Conservation (phyloP, 2,329 filamentous ascomycete genomes). For the Albophoma yamanashiensis region DNA sequence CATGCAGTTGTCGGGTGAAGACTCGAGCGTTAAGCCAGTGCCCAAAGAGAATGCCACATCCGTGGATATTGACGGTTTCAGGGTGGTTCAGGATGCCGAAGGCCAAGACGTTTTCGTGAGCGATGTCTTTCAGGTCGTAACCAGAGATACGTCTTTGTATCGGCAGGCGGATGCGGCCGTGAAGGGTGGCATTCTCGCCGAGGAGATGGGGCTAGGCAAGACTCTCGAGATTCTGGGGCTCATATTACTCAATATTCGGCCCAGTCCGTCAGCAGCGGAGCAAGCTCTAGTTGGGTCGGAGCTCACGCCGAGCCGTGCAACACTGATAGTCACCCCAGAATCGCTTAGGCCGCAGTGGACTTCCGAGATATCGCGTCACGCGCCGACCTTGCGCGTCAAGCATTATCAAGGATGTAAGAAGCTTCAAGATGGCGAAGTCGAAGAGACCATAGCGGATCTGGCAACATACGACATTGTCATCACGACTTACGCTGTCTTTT, state of each 20-base stretch:
- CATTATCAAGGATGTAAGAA: conserved; percentile 42
- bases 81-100: conserved; percentile 19
- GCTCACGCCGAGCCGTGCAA: conserved; percentile 41
- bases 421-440: conserved; percentile 21
- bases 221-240: conserved; percentile 66
- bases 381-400: conserved; percentile 44
- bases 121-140: conserved; percentile 49
- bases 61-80: conserved; percentile 16
- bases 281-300: conserved; percentile 22
- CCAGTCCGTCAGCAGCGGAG: neutral
- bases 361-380: conserved; percentile 46
- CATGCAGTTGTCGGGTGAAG: conserved; percentile 30
- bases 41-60: neutral
- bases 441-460: conserved; percentile 31
- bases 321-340: conserved; percentile 50
- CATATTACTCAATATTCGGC: conserved; percentile 47
- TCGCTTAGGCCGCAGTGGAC: conserved; percentile 51
- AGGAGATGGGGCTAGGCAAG: conserved; percentile 79
- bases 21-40: conserved; percentile 9
- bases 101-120: conserved; percentile 43
- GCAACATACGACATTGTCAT: conserved; percentile 47
- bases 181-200: conserved; percentile 57
- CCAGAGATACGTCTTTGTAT: conserved; percentile 36
- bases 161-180: conserved; percentile 27
- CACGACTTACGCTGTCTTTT: conserved; percentile 61